phyloP scores from a whole-genome alignment of 306 rosid genomes.

The Begonia fuchsioides region DNA sequence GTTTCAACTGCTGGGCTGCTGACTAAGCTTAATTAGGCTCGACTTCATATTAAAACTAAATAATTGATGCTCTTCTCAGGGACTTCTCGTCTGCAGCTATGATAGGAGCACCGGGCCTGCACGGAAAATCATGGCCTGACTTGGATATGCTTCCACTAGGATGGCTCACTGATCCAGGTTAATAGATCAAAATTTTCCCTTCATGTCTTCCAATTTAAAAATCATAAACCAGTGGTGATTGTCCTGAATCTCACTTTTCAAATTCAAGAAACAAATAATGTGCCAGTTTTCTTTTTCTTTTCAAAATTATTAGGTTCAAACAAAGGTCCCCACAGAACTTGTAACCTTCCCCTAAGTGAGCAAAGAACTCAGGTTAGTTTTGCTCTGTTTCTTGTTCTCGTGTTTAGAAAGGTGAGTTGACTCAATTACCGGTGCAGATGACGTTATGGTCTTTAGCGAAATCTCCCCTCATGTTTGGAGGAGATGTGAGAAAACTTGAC shows the following conservation, averaged over 20 bases:
- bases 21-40: too few species aligned
- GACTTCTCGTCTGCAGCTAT: slow-evolving; percentile 49
- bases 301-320: slow-evolving; percentile 37
- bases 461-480: slow-evolving; percentile 97
- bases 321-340: slow-evolving; percentile 65
- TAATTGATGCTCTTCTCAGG: slow-evolving; percentile 23
- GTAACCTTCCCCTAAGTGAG: slow-evolving; percentile 40
- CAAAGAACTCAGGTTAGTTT: slow-evolving; percentile 65
- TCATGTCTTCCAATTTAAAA: not conserved
- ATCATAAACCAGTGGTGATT: too few species aligned
- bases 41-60: too few species aligned
- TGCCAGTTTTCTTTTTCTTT: not conserved
- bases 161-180: slow-evolving; percentile 78
- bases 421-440: slow-evolving; percentile 29
- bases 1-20: too few species aligned
- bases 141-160: slow-evolving; percentile 98
- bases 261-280: too few species aligned
- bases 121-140: slow-evolving; percentile 97
- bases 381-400: too few species aligned
- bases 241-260: too few species aligned
- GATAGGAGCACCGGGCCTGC: slow-evolving; percentile 67
- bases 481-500: slow-evolving; percentile 70
- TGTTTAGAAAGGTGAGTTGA: too few species aligned
- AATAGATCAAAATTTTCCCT: slow-evolving; percentile 5
- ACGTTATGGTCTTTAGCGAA: slow-evolving; percentile 84